Percentiles rank a stretch among this genome's conserved stretches.
These are phyloP conservation scores for Curvularia verruculosa DNA, from an alignment of 2,329 filamentous ascomycete genomes.

Conservation along the genomic window DNA sequence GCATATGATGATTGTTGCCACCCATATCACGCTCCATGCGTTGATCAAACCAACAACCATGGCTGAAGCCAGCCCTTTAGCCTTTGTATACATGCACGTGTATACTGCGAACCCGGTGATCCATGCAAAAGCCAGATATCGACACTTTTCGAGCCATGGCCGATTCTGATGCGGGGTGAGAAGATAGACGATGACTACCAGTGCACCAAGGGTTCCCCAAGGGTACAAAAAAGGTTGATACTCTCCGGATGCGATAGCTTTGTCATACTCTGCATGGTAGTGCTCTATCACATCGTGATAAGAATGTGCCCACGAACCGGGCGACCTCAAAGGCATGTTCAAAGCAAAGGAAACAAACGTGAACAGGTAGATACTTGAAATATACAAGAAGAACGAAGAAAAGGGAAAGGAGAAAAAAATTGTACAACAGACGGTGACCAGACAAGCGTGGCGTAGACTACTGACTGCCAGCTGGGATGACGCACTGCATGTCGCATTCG, in stretches of 20 bases:
- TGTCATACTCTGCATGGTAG: conserved; percentile 51
- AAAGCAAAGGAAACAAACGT: conserved; percentile 5
- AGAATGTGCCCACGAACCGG: conserved; percentile 38
- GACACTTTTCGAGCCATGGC: conserved; percentile 48
- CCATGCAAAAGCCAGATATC: conserved; percentile 55
- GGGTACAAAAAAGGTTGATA: conserved; percentile 55
- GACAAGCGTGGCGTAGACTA: conserved; percentile 20
- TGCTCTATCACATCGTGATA: conserved; percentile 43
- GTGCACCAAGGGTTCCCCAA: conserved; percentile 48
- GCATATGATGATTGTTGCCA: conserved; percentile 59
- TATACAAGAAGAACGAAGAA: neutral
- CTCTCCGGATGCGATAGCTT: conserved; percentile 47
- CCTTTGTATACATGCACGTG: conserved; percentile 53
- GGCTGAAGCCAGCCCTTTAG: conserved; percentile 58
- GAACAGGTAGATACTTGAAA: conserved; percentile 5
- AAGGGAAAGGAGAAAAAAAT: neutral
- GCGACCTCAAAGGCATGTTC: conserved; percentile 21
- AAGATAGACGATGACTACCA: conserved; percentile 56
- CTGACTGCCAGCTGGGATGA: conserved; percentile 26
- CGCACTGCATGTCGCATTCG: conserved; percentile 35
- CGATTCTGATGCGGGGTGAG: conserved; percentile 56
- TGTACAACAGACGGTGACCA: conserved; percentile 14
- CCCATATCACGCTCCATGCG: conserved; percentile 62
- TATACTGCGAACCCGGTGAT: conserved; percentile 54
- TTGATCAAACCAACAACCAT: conserved; percentile 62